Conservation (phyloP, 176 grass and related monocot species). For the Aegilops bicornis region DNA sequence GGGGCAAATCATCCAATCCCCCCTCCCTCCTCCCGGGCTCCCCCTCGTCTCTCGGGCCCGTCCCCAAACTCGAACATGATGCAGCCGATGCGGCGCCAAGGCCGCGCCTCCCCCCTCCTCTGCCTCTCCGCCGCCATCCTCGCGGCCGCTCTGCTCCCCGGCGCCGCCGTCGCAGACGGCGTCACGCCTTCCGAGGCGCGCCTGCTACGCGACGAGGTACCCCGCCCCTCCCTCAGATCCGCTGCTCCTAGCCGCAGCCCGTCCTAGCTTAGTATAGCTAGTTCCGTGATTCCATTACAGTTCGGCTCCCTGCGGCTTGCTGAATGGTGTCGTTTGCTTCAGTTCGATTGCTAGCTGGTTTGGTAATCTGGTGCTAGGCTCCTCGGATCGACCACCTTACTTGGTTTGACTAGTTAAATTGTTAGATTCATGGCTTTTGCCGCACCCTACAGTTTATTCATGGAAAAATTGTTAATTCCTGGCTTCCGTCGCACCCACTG, state of each 20-base stretch:
- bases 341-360: slow-evolving; percentile 11
- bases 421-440: neutral
- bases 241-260: neutral
- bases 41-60: slow-evolving; percentile 12
- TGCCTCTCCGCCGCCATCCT: slow-evolving; percentile 34
- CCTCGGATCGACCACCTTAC: neutral
- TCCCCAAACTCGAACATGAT: slow-evolving; percentile 16
- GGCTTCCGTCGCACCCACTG: neutral
- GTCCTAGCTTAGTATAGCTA: neutral
- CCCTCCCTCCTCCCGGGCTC: neutral
- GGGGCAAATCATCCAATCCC: no score
- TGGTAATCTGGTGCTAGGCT: neutral
- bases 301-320: neutral
- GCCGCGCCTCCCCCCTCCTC: neutral
- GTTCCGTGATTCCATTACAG: neutral
- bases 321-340: neutral
- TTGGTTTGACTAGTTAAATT: neutral
- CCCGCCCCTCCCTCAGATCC: slow-evolving; percentile 18
- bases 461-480: neutral
- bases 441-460: neutral
- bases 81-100: slow-evolving; percentile 24
- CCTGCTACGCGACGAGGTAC: slow-evolving; percentile 84
- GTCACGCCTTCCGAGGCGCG: slow-evolving; percentile 56
- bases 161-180: slow-evolving; percentile 41
- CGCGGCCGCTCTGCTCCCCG: slow-evolving; percentile 34